Percentiles rank a stretch among this genome's conserved stretches.
Evolutionary conservation across 306 rosid species (phyloP).

Genomic region (Cicer bijugum): DNA sequence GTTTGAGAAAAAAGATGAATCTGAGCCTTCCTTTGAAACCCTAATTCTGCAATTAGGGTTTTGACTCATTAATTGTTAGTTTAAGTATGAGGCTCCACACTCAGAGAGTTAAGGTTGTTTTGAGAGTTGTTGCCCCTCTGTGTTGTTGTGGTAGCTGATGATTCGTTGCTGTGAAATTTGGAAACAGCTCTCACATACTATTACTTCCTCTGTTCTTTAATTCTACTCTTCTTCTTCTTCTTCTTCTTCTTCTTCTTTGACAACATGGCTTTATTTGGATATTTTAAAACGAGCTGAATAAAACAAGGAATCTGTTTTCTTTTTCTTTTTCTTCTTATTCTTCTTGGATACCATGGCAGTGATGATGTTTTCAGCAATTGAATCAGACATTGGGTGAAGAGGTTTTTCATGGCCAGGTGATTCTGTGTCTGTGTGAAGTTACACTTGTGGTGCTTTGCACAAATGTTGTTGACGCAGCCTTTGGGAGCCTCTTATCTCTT

Average conservation of each 20-base stretch:
- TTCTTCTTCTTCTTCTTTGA: not conserved
- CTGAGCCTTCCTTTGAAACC: constrained; percentile 34
- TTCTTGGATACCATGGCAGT: constrained; percentile 36
- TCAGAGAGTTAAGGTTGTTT: constrained; percentile 16
- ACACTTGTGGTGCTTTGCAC: constrained; percentile 1
- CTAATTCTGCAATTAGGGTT: not conserved
- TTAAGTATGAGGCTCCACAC: constrained; percentile 47
- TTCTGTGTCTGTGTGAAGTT: constrained; percentile 16
- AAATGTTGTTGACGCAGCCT: constrained; percentile 38
- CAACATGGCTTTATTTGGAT: not conserved
- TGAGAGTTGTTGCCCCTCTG: not conserved
- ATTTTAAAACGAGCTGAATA: no score
- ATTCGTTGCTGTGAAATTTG: not conserved
- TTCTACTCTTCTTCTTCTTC: not conserved
- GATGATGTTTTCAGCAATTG: constrained; percentile 40
- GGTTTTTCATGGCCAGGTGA: constrained; percentile 38
- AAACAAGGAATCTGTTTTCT: no score
- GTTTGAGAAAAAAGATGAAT: constrained; percentile 31
- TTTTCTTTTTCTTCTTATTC: not conserved
- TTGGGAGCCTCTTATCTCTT: not conserved
- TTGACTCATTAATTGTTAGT: constrained; percentile 30
- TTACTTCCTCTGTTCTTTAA: not conserved
- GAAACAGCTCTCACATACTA: not conserved
- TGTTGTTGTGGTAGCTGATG: constrained; percentile 1
- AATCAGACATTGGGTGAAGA: constrained; percentile 38